A percentile compares a stretch with the other conserved stretches of the same genome.
Conservation (phyloP, 441 rosid species). For the Erysimum cheiri region DNA sequence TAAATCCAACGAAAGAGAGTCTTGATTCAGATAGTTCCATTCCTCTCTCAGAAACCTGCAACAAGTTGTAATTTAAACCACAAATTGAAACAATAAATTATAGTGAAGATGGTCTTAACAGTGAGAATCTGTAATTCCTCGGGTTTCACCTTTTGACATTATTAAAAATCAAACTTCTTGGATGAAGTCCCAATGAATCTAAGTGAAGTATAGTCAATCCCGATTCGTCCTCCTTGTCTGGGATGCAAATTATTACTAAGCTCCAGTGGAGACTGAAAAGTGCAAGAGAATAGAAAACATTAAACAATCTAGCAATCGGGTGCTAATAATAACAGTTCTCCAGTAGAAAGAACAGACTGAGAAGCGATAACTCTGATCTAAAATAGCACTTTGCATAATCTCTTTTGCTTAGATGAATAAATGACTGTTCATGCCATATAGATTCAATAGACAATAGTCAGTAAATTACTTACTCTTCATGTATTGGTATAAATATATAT, state of each 20-base stretch:
- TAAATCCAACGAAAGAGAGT: constrained; percentile 55
- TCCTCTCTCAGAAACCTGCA: constrained; percentile 77
- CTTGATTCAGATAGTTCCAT: constrained; percentile 72
- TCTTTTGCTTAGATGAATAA: neutral
- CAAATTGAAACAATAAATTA: constrained; percentile 1
- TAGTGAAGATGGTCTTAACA: constrained; percentile 2
- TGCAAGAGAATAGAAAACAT: constrained; percentile 16
- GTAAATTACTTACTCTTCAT: constrained; percentile 74
- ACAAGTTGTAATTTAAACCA: constrained; percentile 36
- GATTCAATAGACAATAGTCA: constrained; percentile 1
- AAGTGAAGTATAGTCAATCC: constrained; percentile 86
- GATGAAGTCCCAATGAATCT: constrained; percentile 86
- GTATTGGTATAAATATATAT: constrained; percentile 86
- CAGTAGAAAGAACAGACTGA: constrained; percentile 3
- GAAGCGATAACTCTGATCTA: constrained; percentile 7
- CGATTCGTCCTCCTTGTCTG: constrained; percentile 75
- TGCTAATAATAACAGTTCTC: neutral
- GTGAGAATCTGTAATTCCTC: constrained; percentile 11
- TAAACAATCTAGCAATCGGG: neutral
- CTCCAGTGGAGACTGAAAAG: constrained; percentile 90
- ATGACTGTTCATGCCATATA: neutral
- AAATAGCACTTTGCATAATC: neutral
- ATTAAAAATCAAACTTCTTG: constrained; percentile 61
- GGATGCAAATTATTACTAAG: constrained; percentile 88
- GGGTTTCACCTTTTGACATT: constrained; percentile 76